Evolutionary conservation across 73 alveolate species (phyloP).

Genomic region (Blepharisma japonicum): DNA sequence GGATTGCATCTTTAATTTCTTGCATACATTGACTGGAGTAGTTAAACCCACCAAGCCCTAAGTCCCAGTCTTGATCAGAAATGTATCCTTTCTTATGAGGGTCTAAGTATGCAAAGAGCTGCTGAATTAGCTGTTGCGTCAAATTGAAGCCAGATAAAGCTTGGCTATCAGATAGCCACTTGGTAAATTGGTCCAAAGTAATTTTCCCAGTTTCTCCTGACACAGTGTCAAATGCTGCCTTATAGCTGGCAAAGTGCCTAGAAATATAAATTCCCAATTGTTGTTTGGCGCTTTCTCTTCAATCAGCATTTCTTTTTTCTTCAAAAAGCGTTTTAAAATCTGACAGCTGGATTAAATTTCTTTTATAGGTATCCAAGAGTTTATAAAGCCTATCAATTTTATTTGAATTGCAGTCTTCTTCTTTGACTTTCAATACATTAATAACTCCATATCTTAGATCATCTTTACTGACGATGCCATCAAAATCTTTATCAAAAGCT

Average conservation of each 20-base stretch:
- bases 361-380: slow-evolving; percentile 69
- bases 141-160: slow-evolving; percentile 71
- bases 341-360: slow-evolving; percentile 60
- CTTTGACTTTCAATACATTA: slow-evolving; percentile 61
- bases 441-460: slow-evolving; percentile 67
- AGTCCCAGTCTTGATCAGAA: slow-evolving; percentile 71
- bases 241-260: background rate
- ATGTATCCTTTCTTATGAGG: slow-evolving; percentile 85
- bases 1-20: slow-evolving; percentile 64
- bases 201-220: background rate
- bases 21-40: slow-evolving; percentile 54
- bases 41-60: slow-evolving; percentile 60
- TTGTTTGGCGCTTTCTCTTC: slow-evolving; percentile 27
- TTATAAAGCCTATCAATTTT: slow-evolving; percentile 78
- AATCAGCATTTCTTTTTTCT: slow-evolving; percentile 48
- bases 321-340: slow-evolving; percentile 75
- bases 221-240: background rate
- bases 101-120: slow-evolving; percentile 74
- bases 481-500: slow-evolving; percentile 80
- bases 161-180: slow-evolving; percentile 55
- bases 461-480: slow-evolving; percentile 62
- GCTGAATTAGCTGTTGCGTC: slow-evolving; percentile 62
- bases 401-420: slow-evolving; percentile 38
- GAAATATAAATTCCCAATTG: background rate
- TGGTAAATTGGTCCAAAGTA: slow-evolving; percentile 17